phyloP scores from a whole-genome alignment of 352 stramenopile species.

The Globisporangium radiosum region DNA sequence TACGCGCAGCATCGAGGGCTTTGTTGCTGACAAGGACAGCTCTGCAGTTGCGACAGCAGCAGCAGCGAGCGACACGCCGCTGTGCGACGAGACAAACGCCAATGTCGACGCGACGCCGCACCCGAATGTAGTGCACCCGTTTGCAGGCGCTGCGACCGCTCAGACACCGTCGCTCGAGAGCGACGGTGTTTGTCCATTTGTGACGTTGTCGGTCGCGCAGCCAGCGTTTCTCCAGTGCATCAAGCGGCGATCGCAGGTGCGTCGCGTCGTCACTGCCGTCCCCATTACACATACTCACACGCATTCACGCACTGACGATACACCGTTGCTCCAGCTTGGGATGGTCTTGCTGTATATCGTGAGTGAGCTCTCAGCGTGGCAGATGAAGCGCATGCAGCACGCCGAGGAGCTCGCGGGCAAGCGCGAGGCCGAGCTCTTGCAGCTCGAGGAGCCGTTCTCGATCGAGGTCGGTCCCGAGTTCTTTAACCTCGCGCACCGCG shows the following conservation, averaged over 20 bases:
- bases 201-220: slow-evolving; percentile 12
- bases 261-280: neutral
- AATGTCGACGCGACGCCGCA: neutral
- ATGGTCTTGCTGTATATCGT: slow-evolving; percentile 68
- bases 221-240: slow-evolving; percentile 32
- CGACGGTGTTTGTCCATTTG: slow-evolving; percentile 5
- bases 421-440: slow-evolving; percentile 59
- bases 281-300: neutral
- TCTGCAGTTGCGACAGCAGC: slow-evolving; percentile 4
- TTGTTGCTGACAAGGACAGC: slow-evolving; percentile 39
- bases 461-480: slow-evolving; percentile 76
- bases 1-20: slow-evolving; percentile 33
- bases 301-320: neutral
- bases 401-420: slow-evolving; percentile 62
- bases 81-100: slow-evolving; percentile 27
- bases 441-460: slow-evolving; percentile 77
- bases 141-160: neutral
- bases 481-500: slow-evolving; percentile 59
- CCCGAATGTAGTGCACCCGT: slow-evolving; percentile 9
- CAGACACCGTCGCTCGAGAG: neutral
- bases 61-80: slow-evolving; percentile 20
- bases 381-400: slow-evolving; percentile 89
- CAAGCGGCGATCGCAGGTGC: slow-evolving; percentile 67
- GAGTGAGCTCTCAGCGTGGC: slow-evolving; percentile 75
- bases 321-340: slow-evolving; percentile 35